Conservation (phyloP, 2,329 filamentous ascomycete species). For the Fusarium protoensiforme region DNA sequence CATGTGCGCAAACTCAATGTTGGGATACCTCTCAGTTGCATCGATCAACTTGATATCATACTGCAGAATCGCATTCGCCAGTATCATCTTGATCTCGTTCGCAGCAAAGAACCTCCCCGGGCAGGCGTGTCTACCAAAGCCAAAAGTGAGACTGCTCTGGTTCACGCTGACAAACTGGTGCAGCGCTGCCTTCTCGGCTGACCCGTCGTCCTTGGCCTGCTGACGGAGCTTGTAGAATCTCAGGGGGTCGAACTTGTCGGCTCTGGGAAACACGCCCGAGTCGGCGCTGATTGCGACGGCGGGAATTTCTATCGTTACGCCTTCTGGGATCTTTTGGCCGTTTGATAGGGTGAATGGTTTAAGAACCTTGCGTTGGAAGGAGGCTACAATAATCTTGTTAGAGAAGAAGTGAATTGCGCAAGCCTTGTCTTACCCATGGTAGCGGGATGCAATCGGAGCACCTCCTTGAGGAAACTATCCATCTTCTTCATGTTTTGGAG, state of each 20-base stretch:
- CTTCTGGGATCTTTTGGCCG: conserved; percentile 60
- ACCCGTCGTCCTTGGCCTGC: conserved; percentile 17
- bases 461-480: conserved; percentile 55
- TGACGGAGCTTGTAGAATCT: conserved; percentile 56
- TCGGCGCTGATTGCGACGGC: conserved; percentile 51
- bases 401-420: background rate
- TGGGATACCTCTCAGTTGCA: conserved; percentile 14
- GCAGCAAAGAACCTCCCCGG: conserved; percentile 58
- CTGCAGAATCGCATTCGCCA: conserved; percentile 53
- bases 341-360: conserved; percentile 64
- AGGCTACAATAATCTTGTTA: conserved; percentile 42
- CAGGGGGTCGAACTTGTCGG: conserved; percentile 55
- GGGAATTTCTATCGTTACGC: conserved; percentile 56
- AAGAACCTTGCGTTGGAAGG: conserved; percentile 63
- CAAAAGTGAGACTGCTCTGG: conserved; percentile 51
- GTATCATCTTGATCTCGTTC: conserved; percentile 58
- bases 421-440: conserved; percentile 44
- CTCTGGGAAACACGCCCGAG: conserved; percentile 46
- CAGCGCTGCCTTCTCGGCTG: conserved; percentile 32
- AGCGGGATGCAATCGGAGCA: conserved; percentile 47
- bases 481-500: conserved; percentile 53
- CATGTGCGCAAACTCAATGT: conserved; percentile 21
- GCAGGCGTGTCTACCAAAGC: conserved; percentile 54
- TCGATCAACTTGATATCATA: conserved; percentile 49
- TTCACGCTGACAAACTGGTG: conserved; percentile 56